A percentile compares a stretch with the other conserved stretches of the same genome.
These are phyloP conservation scores for Hippophae gyantsensis DNA, from an alignment of 306 rosid species.

Conservation along the genomic window DNA sequence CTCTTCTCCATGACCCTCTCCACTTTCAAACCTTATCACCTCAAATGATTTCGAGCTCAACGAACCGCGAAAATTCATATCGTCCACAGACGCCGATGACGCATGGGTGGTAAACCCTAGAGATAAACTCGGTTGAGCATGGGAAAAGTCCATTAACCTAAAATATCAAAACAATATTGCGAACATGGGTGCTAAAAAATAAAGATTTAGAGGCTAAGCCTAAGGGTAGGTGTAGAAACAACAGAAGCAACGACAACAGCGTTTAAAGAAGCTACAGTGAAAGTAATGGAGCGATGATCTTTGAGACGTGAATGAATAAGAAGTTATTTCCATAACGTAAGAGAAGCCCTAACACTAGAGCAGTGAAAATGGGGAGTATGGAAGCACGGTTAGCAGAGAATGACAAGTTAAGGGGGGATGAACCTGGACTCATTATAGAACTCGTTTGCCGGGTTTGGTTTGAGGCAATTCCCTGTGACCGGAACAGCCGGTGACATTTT, in stretches of 20 bases:
- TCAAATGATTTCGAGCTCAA: slow-evolving; percentile 22
- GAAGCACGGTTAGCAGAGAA: background rate
- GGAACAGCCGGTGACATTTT: slow-evolving; percentile 20
- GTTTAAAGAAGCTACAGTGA: slow-evolving; percentile 30
- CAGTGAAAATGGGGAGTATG: background rate
- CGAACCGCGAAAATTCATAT: slow-evolving; percentile 22
- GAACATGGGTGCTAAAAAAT: no score
- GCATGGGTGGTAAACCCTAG: slow-evolving; percentile 43
- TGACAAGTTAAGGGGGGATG: slow-evolving; percentile 2
- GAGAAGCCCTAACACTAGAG: no score
- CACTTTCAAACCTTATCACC: slow-evolving; percentile 20
- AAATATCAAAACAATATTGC: background rate
- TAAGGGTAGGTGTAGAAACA: slow-evolving; percentile 37
- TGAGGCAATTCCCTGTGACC: slow-evolving; percentile 5
- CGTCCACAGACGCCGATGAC: slow-evolving; percentile 14
- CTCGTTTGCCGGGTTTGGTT: background rate
- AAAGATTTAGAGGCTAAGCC: background rate
- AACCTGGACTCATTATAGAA: slow-evolving; percentile 7
- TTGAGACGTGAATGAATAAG: slow-evolving; percentile 13
- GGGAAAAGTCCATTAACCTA: slow-evolving; percentile 35
- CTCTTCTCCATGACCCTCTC: slow-evolving; percentile 28
- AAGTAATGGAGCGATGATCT: slow-evolving; percentile 27
- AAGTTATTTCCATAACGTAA: no score
- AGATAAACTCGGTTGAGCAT: slow-evolving; percentile 45
- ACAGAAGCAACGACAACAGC: slow-evolving; percentile 70